Conservation (phyloP, 768 basidiomycete genomes). For the Boletus sp. region DNA sequence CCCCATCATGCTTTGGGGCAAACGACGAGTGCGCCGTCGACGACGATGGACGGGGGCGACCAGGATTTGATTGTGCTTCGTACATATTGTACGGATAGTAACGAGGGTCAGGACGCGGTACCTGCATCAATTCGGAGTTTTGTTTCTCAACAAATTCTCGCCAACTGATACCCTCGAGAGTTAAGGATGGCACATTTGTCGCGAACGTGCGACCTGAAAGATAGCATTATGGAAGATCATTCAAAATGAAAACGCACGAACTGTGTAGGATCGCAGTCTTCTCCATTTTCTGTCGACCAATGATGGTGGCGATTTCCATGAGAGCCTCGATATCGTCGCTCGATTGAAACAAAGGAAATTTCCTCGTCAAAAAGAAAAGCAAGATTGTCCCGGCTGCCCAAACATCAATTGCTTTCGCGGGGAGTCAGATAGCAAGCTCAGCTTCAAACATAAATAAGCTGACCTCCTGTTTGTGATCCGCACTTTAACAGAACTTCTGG, state of each 20-base stretch:
- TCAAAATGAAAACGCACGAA: slow-evolving; percentile 38
- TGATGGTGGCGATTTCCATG: slow-evolving; percentile 88
- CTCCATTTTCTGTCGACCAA: slow-evolving; percentile 83
- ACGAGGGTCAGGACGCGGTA: slow-evolving; percentile 47
- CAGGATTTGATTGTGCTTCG: slow-evolving; percentile 26
- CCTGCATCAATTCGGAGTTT: slow-evolving; percentile 67
- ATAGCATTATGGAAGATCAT: slow-evolving; percentile 3
- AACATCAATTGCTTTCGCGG: slow-evolving; percentile 79
- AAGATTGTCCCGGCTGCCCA: slow-evolving; percentile 95
- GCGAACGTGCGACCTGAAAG: slow-evolving; percentile 78
- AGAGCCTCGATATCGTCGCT: slow-evolving; percentile 93
- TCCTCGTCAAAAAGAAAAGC: slow-evolving; percentile 86
- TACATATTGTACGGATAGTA: slow-evolving; percentile 51
- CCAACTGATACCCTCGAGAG: slow-evolving; percentile 67
- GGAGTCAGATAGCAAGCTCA: slow-evolving; percentile 8
- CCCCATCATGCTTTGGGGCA: slow-evolving; percentile 14
- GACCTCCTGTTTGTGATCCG: slow-evolving; percentile 88
- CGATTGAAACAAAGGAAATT: slow-evolving; percentile 93
- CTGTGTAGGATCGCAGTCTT: slow-evolving; percentile 85
- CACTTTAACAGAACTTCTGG: slow-evolving; percentile 97
- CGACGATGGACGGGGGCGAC: slow-evolving; percentile 31
- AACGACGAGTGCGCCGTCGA: slow-evolving; percentile 34
- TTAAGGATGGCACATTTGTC: slow-evolving; percentile 84
- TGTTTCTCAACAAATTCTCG: slow-evolving; percentile 69
- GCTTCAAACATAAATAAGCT: slow-evolving; percentile 24